Conservation (phyloP, 805 yeast genomes). For the Tetrapisispora namnaoensis region DNA sequence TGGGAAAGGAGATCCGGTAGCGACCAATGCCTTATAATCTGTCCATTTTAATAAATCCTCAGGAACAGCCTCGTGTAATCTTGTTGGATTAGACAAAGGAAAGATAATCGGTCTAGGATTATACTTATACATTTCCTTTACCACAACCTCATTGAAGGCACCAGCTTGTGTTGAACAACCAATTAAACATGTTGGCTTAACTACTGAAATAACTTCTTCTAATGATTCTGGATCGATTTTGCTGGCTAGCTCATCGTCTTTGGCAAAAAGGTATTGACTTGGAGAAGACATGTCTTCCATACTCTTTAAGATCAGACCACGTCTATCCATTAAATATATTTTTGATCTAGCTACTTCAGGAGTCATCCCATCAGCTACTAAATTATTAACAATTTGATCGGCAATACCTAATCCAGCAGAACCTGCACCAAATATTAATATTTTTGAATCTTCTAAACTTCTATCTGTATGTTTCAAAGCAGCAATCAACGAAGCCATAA, state of each 20-base stretch:
- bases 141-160: slow-evolving; percentile 79
- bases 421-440: slow-evolving; percentile 91
- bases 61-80: slow-evolving; percentile 91
- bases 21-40: slow-evolving; percentile 79
- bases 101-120: slow-evolving; percentile 83
- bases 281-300: slow-evolving; percentile 46
- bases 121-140: slow-evolving; percentile 81
- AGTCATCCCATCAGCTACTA: slow-evolving; percentile 73
- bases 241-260: slow-evolving; percentile 62
- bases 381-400: slow-evolving; percentile 82
- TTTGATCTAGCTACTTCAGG: slow-evolving; percentile 60
- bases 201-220: slow-evolving; percentile 53
- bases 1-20: slow-evolving; percentile 96
- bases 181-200: slow-evolving; percentile 84
- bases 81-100: slow-evolving; percentile 94
- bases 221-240: slow-evolving; percentile 63
- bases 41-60: slow-evolving; percentile 89
- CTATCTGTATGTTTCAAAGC: slow-evolving; percentile 73
- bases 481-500: slow-evolving; percentile 88
- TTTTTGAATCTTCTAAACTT: slow-evolving; percentile 49
- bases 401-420: slow-evolving; percentile 96
- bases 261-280: slow-evolving; percentile 70
- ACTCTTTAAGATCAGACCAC: slow-evolving; percentile 63
- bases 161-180: slow-evolving; percentile 96
- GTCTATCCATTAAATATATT: slow-evolving; percentile 75